Evolutionary conservation across 2,329 filamentous ascomycete species (phyloP), one percentile per base, ranked within the genome.

Genomic region (Beauveria australis): DNA sequence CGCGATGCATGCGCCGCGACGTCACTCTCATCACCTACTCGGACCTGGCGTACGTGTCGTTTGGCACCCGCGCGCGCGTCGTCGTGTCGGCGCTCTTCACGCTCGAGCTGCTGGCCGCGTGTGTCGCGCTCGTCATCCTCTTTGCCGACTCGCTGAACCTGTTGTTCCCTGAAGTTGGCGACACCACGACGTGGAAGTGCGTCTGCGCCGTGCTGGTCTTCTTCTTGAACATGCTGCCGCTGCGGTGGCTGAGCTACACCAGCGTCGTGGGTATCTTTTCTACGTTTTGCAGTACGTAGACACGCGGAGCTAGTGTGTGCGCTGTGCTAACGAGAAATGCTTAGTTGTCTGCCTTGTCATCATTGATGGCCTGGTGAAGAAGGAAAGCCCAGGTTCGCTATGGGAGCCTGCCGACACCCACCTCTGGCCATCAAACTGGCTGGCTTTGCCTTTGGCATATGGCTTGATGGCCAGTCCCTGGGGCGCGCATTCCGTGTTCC

Each of bases 191-290:
- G 63, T 97, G 93, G 92, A 97, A 97, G 75, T 78, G 93, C 37
- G 73, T 96, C 33, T 95, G 92, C 72, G 88, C 90, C 18, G 63
- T 91, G 19, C 78, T 96, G 59, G 78, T 97, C 65, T 78, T 95
- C 61, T 89, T 92, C 14, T 79, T 97, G 57, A 91, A 89, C 69
- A 95, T 96, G 71, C 76, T 95, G 40, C 93, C 94, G 1, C 76
- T 97, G 63, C 85, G 91, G 40, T 78, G 92, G 60, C 76, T 99
- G 63, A 96, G 91, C 67, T 91, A 96, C 69, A 96, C 91, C 28
- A 96, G 91, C 71, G 86, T 97, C 61, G 78, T 97, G 63, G 93
- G 93, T n/a, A 96, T 99, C 57, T 78, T 97, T 66, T 92, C 85
- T 61, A 96, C 91, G 66, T 88, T 96, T 65, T 87, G 87, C 68